Evolutionary conservation across 768 basidiomycete genomes (phyloP).

Genomic region (Hygrophorus pudorinus): DNA sequence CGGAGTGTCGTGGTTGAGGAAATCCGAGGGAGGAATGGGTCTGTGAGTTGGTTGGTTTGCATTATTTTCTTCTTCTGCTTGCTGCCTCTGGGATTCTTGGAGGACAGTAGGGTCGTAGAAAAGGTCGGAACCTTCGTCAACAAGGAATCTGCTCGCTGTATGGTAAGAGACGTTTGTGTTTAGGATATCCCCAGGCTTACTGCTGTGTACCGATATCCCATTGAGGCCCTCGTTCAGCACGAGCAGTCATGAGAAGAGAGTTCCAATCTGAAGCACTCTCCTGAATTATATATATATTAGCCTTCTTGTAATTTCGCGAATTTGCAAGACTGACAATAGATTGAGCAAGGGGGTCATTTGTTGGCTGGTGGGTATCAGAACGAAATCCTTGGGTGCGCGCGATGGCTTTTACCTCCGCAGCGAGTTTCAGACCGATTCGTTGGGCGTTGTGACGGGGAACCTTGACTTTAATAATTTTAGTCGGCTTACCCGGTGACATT

Average conservation of each 20-base stretch:
- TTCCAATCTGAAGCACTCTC: conserved; percentile 86
- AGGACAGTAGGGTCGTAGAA: conserved; percentile 66
- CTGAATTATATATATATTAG: conserved; percentile 16
- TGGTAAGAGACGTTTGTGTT: background rate
- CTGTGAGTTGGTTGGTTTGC: conserved; percentile 12
- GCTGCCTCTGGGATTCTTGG: conserved; percentile 39
- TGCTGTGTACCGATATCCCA: conserved; percentile 85
- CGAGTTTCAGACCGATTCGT: conserved; percentile 54
- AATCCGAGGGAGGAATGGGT: conserved; percentile 22
- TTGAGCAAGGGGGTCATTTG: conserved; percentile 46
- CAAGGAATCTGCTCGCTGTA: conserved; percentile 46
- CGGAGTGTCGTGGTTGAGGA: conserved; percentile 11
- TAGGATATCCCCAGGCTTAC: conserved; percentile 29
- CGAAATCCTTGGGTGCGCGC: conserved; percentile 38
- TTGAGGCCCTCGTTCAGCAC: conserved; percentile 75
- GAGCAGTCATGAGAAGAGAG: conserved; percentile 64
- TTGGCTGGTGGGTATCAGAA: conserved; percentile 56
- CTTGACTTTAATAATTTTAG: conserved; percentile 46
- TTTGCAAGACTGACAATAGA: conserved; percentile 47
- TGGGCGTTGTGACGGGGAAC: conserved; percentile 74
- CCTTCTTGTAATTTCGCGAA: background rate
- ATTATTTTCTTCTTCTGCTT: conserved; percentile 31
- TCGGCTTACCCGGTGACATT: conserved; percentile 57
- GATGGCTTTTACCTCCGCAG: conserved; percentile 44
- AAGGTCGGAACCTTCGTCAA: conserved; percentile 61